These are phyloP conservation scores for Melastoma malabathricum DNA, from an alignment of 345 rosid species.

Conservation along the genomic window DNA sequence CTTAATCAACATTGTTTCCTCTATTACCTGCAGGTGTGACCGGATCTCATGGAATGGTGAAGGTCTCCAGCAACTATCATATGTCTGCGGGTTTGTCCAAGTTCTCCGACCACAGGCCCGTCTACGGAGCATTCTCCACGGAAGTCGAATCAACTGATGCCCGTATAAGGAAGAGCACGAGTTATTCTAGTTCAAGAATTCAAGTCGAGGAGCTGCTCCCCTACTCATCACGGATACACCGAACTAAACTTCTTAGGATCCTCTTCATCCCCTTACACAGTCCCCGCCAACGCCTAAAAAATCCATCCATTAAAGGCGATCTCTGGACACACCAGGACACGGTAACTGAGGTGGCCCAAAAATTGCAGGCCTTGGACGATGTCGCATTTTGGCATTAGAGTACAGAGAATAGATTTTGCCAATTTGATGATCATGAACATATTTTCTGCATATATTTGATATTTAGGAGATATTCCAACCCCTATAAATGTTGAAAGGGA, in stretches of 20 bases:
- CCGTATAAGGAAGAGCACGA: conserved; percentile 14
- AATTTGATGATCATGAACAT: too few relatives aligned
- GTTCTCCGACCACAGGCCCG: conserved; percentile 97
- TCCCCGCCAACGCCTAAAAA: too few relatives aligned
- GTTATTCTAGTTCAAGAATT: conserved; percentile 38
- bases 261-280: too few relatives aligned
- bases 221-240: conserved; percentile 29
- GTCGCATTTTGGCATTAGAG: too few relatives aligned
- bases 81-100: conserved; percentile 72
- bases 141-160: conserved; percentile 17
- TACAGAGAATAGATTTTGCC: too few relatives aligned
- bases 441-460: too few relatives aligned
- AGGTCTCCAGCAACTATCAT: conserved; percentile 61
- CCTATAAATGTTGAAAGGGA: too few relatives aligned
- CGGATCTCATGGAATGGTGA: conserved; percentile 87
- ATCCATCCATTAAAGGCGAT: too few relatives aligned
- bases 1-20: neutral
- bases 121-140: conserved; percentile 60
- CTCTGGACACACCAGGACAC: too few relatives aligned
- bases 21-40: conserved; percentile 56
- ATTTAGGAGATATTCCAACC: too few relatives aligned
- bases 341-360: too few relatives aligned
- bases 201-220: conserved; percentile 68
- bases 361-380: too few relatives aligned
- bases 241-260: conserved; percentile 11